A percentile compares a stretch with the other conserved stretches of the same genome.
Evolutionary conservation across 805 yeast species (phyloP).

Genomic region (Hanseniaspora guilliermondii): DNA sequence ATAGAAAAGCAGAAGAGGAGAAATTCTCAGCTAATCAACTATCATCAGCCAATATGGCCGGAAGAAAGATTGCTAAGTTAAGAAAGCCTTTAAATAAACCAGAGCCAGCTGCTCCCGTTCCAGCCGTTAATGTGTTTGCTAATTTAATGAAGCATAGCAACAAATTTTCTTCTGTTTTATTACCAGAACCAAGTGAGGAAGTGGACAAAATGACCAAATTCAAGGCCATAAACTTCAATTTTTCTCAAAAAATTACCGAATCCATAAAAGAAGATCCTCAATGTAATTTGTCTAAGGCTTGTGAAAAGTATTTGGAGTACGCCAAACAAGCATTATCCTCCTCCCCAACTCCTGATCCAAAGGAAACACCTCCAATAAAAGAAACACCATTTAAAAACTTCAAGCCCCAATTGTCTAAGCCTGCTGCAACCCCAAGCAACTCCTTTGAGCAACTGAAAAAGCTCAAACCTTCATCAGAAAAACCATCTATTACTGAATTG

Average conservation of each 20-base stretch:
- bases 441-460: slow-evolving; percentile 5
- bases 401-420: slow-evolving; percentile 15
- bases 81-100: slow-evolving; percentile 20
- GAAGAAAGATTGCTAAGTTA: slow-evolving; percentile 57
- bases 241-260: slow-evolving; percentile 37
- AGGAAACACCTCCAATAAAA: not conserved
- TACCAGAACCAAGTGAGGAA: not conserved
- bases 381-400: slow-evolving; percentile 9
- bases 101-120: slow-evolving; percentile 15
- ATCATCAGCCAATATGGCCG: slow-evolving; percentile 56
- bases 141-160: slow-evolving; percentile 3
- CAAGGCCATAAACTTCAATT: slow-evolving; percentile 54
- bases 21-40: slow-evolving; percentile 28
- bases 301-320: slow-evolving; percentile 48
- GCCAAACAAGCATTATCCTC: not conserved
- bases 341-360: not conserved
- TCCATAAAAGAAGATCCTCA: slow-evolving; percentile 35
- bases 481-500: slow-evolving; percentile 30
- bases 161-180: not conserved
- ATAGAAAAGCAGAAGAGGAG: slow-evolving; percentile 22
- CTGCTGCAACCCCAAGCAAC: slow-evolving; percentile 12
- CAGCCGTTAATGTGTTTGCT: slow-evolving; percentile 2
- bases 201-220: slow-evolving; percentile 36
- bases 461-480: slow-evolving; percentile 25
- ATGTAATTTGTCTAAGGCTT: slow-evolving; percentile 43